A percentile compares a stretch with the other conserved stretches of the same genome.
These are phyloP conservation scores for Rostrohypoxylon terebratum DNA, from an alignment of 495 filamentous ascomycete genomes.

Conservation along the genomic window DNA sequence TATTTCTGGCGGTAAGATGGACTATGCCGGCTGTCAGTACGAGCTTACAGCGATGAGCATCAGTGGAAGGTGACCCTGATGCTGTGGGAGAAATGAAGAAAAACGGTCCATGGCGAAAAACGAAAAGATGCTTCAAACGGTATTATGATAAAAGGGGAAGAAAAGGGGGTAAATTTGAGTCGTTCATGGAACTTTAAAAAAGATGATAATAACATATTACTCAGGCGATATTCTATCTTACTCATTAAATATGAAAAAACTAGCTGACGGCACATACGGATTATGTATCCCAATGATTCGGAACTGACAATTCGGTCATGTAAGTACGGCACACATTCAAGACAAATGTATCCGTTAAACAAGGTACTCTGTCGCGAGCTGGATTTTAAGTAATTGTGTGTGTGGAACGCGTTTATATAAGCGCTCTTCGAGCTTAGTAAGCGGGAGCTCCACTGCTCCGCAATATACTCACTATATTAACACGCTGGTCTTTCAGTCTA, in stretches of 20 bases:
- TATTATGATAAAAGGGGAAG: not conserved
- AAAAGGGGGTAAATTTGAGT: not conserved
- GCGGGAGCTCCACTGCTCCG: too few relatives aligned
- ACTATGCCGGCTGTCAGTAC: not conserved
- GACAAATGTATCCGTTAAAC: too few relatives aligned
- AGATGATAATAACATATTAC: too few relatives aligned
- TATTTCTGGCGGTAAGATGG: not conserved
- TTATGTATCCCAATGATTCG: not conserved
- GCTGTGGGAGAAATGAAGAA: conserved; percentile 31
- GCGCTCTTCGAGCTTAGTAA: too few relatives aligned
- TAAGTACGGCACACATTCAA: not conserved
- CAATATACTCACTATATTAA: too few relatives aligned
- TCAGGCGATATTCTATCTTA: too few relatives aligned
- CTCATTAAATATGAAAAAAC: too few relatives aligned
- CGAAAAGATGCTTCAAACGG: not conserved
- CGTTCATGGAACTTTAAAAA: not conserved
- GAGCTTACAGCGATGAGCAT: conserved; percentile 48
- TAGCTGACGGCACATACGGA: not conserved
- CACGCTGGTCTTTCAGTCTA: too few relatives aligned
- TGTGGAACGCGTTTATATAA: too few relatives aligned
- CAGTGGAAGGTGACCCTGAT: conserved; percentile 46
- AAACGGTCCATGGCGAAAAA: conserved; percentile 10
- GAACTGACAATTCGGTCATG: not conserved
- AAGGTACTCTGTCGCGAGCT: too few relatives aligned
- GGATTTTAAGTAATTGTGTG: too few relatives aligned